These are phyloP conservation scores for Eimeria acervulina DNA, from an alignment of 169 alveolate species.

Conservation along the genomic window DNA sequence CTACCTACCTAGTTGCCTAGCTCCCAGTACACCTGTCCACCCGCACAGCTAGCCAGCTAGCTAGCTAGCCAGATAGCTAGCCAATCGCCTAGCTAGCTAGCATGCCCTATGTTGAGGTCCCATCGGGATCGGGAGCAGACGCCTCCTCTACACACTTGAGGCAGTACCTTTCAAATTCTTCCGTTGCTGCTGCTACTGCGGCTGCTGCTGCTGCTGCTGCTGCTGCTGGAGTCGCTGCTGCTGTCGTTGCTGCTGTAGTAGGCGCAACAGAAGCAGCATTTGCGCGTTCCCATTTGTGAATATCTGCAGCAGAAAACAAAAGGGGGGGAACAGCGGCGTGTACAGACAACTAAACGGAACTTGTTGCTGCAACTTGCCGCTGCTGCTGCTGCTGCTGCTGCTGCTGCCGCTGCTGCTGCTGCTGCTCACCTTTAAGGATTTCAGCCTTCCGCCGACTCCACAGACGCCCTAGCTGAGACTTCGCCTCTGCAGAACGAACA, in stretches of 20 bases:
- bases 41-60: too few species aligned
- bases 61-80: too few species aligned
- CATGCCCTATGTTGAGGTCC: too few species aligned
- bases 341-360: too few species aligned
- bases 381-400: neutral
- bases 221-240: neutral
- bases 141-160: neutral
- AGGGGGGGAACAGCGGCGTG: neutral
- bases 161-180: neutral
- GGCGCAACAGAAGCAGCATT: too few species aligned
- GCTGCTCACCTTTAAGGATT: neutral
- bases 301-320: neutral
- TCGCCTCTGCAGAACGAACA: neutral
- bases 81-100: too few species aligned
- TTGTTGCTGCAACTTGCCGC: neutral
- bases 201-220: neutral
- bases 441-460: neutral
- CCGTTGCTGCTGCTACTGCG: slow-evolving; percentile 4
- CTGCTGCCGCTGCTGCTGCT: slow-evolving; percentile 18
- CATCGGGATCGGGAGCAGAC: neutral
- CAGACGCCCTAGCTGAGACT: neutral
- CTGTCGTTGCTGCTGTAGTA: neutral
- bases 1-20: too few species aligned
- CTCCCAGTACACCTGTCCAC: too few species aligned
- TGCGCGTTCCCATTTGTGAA: neutral